These are phyloP conservation scores for Beauveria varroae DNA, from an alignment of 2,329 filamentous ascomycete genomes.

Conservation along the genomic window DNA sequence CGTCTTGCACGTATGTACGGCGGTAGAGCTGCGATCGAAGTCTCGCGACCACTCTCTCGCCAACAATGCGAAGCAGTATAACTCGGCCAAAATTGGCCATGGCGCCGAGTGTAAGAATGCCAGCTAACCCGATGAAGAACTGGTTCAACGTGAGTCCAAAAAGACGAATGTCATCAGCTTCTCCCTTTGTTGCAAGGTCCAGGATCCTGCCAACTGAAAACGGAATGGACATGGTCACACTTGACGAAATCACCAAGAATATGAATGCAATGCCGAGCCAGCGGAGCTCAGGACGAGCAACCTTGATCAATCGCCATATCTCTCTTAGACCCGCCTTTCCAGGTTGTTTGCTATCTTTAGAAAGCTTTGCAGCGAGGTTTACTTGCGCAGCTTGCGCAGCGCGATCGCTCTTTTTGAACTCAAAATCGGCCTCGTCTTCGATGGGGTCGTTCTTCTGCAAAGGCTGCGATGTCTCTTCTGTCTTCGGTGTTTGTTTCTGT, in stretches of 20 bases:
- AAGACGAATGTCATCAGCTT: constrained; percentile 58
- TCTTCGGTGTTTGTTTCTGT: constrained; percentile 14
- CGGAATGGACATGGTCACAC: constrained; percentile 91
- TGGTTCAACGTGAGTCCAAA: constrained; percentile 80
- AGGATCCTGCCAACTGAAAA: constrained; percentile 95
- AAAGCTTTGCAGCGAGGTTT: constrained; percentile 80
- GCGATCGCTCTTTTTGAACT: constrained; percentile 66
- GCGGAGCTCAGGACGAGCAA: constrained; percentile 76
- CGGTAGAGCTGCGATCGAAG: constrained; percentile 85
- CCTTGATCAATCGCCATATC: constrained; percentile 79
- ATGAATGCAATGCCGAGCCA: constrained; percentile 73
- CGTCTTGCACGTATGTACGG: constrained; percentile 91
- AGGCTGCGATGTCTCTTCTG: constrained; percentile 19
- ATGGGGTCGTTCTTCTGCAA: constrained; percentile 31
- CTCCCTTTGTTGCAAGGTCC: constrained; percentile 75
- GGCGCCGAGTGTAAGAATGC: constrained; percentile 74
- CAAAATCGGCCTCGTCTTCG: constrained; percentile 29
- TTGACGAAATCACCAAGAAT: constrained; percentile 81
- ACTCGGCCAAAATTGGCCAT: constrained; percentile 90
- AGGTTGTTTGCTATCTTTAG: constrained; percentile 64
- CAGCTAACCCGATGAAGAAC: constrained; percentile 77
- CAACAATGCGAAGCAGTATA: constrained; percentile 85
- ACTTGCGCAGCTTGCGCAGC: constrained; percentile 81
- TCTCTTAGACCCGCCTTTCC: constrained; percentile 60
- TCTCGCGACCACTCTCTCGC: constrained; percentile 86